phyloP scores from a whole-genome alignment of 2,329 filamentous ascomycete genomes.

The Ceratocystis eucalypticola region DNA sequence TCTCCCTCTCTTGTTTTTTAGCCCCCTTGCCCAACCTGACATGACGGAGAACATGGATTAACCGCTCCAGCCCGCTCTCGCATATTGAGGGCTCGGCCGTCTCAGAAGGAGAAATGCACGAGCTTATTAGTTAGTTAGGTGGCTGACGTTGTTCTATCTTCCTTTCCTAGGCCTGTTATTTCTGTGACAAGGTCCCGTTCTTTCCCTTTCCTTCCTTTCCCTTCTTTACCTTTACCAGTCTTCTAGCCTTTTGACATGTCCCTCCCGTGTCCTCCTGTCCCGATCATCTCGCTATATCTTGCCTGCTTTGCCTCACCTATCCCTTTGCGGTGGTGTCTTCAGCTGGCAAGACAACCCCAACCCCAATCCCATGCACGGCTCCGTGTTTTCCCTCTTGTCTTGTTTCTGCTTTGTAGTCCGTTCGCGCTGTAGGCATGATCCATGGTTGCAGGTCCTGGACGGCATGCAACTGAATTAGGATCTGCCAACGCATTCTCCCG shows the following conservation, averaged over 20 bases:
- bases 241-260: background rate
- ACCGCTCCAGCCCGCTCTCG: slow-evolving; percentile 2
- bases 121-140: background rate
- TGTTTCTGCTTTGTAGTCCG: background rate
- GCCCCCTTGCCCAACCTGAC: background rate
- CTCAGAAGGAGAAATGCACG: background rate
- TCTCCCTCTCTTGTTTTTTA: no score
- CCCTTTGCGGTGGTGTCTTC: background rate
- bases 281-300: background rate
- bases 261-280: background rate
- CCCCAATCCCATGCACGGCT: background rate
- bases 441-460: background rate
- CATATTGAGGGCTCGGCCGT: background rate
- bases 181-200: background rate
- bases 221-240: background rate
- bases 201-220: background rate
- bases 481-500: slow-evolving; percentile 6
- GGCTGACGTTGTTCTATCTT: background rate
- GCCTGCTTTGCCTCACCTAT: no score
- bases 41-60: slow-evolving; percentile 6
- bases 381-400: background rate
- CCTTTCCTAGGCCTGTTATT: background rate
- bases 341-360: background rate
- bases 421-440: background rate
- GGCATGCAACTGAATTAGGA: slow-evolving; percentile 5